A percentile compares a stretch with the other conserved stretches of the same genome.
Conservation (phyloP, 2,329 filamentous ascomycete species). For the Sclerotinia trifoliorum region DNA sequence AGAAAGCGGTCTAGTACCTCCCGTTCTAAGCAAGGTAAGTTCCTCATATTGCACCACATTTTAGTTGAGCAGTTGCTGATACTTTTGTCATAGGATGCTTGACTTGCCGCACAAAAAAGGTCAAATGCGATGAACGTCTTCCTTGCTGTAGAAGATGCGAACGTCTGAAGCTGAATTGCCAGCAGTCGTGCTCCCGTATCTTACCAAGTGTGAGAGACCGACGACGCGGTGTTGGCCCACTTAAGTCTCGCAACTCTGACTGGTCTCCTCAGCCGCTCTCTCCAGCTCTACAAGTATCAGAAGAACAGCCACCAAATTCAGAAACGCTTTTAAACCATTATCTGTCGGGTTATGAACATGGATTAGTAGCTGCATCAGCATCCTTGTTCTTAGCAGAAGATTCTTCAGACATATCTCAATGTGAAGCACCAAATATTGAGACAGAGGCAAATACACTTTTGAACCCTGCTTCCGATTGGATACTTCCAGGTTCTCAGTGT, state of each 20-base stretch:
- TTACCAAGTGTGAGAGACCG: slow-evolving; percentile 39
- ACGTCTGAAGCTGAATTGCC: slow-evolving; percentile 32
- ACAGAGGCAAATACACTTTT: neutral
- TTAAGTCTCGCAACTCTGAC: slow-evolving; percentile 34
- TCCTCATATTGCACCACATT: neutral
- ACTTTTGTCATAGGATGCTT: slow-evolving; percentile 16
- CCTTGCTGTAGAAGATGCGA: slow-evolving; percentile 20
- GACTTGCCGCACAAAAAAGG: slow-evolving; percentile 24
- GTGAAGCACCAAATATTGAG: neutral
- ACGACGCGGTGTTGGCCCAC: slow-evolving; percentile 35
- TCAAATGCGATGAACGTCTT: slow-evolving; percentile 23
- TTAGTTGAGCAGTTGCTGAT: neutral
- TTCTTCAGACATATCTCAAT: neutral
- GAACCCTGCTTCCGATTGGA: neutral
- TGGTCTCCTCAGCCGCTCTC: slow-evolving; percentile 36
- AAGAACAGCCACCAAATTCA: neutral
- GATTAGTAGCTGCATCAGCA: neutral
- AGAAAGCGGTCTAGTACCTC: neutral
- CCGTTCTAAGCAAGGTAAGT: slow-evolving; percentile 17
- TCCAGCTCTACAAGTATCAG: neutral
- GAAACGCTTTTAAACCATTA: neutral
- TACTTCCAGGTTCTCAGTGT: neutral
- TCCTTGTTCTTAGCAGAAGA: neutral
- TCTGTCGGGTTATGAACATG: neutral
- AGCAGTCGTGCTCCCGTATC: slow-evolving; percentile 22